A percentile compares a stretch with the other conserved stretches of the same genome.
Conservation (phyloP, 441 rosid genomes). For the Mallotus repandus region DNA sequence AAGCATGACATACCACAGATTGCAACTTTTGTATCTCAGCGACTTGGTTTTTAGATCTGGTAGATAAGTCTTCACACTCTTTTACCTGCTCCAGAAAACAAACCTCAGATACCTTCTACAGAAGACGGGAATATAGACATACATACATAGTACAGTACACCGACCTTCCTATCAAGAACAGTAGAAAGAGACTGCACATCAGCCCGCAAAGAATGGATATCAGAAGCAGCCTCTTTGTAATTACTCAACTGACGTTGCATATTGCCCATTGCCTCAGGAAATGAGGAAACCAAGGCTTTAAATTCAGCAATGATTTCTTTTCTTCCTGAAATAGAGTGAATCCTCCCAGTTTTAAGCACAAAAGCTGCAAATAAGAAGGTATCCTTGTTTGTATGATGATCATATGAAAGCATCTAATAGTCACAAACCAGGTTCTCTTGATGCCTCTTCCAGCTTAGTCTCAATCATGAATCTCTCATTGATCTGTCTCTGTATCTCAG, state of each 20-base stretch:
- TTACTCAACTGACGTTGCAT: constrained; percentile 80
- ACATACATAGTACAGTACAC: constrained; percentile 16
- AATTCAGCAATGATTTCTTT: constrained; percentile 82
- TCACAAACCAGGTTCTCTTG: constrained; percentile 70
- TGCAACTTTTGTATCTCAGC: constrained; percentile 64
- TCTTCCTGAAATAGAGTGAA: constrained; percentile 65
- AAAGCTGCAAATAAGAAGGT: constrained; percentile 17
- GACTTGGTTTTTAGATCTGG: constrained; percentile 55
- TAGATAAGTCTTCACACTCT: constrained; percentile 60
- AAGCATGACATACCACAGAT: constrained; percentile 58
- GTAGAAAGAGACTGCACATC: constrained; percentile 76
- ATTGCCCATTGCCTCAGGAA: constrained; percentile 83
- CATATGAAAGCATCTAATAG: constrained; percentile 20
- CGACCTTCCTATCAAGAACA: constrained; percentile 75
- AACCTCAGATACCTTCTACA: constrained; percentile 24
- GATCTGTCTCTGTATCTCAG: constrained; percentile 65
- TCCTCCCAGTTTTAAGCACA: constrained; percentile 29
- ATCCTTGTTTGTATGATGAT: constrained; percentile 15
- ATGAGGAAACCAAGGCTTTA: constrained; percentile 80
- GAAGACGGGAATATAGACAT: neutral
- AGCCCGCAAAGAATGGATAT: constrained; percentile 80
- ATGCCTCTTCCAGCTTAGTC: constrained; percentile 62
- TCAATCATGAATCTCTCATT: constrained; percentile 59
- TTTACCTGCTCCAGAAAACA: constrained; percentile 55
- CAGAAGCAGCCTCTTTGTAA: constrained; percentile 73